Conservation (phyloP, 352 stramenopile genomes). For the Albugo candida region DNA sequence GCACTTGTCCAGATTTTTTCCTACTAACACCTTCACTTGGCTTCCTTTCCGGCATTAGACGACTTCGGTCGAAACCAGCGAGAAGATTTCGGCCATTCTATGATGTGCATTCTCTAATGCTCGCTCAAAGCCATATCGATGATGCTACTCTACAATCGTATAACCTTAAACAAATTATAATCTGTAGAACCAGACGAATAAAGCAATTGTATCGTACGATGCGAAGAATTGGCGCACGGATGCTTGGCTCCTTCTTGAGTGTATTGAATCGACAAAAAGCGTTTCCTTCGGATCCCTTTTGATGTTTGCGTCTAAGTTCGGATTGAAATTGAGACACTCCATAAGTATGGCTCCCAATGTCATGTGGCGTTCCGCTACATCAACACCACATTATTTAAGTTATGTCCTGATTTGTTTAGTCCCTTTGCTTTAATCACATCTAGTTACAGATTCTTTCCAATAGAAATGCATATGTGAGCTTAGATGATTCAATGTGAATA, state of each 20-base stretch:
- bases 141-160: conserved; percentile 53
- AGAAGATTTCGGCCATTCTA: conserved; percentile 35
- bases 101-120: conserved; percentile 39
- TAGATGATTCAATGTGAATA: too few species aligned
- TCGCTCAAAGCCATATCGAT: conserved; percentile 26
- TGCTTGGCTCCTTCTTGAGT: conserved; percentile 29
- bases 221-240: conserved; percentile 23
- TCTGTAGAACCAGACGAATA: conserved; percentile 46
- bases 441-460: too few species aligned
- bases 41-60: conserved; percentile 68
- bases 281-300: conserved; percentile 34
- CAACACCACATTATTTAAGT: too few species aligned
- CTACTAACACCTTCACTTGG: conserved; percentile 46
- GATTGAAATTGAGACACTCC: too few species aligned
- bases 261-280: conserved; percentile 49
- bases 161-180: conserved; percentile 51
- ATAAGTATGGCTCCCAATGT: too few species aligned
- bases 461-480: too few species aligned
- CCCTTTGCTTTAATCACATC: too few species aligned
- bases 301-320: conserved; percentile 37
- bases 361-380: too few species aligned
- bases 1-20: conserved; percentile 66
- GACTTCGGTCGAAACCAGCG: conserved; percentile 55
- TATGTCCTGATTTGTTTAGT: too few species aligned
- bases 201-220: conserved; percentile 20